phyloP scores from a whole-genome alignment of 768 basidiomycete genomes.

The Boletus sensibilis region DNA sequence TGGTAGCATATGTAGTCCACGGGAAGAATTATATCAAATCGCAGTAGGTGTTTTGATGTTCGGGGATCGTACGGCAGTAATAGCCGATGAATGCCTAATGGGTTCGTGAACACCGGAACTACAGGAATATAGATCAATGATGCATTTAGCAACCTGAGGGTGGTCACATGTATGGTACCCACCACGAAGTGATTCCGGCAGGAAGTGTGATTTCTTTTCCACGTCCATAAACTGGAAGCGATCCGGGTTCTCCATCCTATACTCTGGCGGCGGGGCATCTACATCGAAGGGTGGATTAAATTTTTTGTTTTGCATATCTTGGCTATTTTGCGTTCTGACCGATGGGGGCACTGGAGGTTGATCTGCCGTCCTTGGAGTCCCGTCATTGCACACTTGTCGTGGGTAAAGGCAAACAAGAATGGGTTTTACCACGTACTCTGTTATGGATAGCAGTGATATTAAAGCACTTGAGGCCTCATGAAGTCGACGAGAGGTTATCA shows the following conservation, averaged over 20 bases:
- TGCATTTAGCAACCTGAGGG: background rate
- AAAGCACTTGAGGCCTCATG: background rate
- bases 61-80: constrained; percentile 39
- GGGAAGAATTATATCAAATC: constrained; percentile 47
- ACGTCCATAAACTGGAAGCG: background rate
- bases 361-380: too few species aligned
- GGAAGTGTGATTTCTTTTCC: too few species aligned
- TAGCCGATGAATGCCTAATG: constrained; percentile 42
- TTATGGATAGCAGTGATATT: background rate
- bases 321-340: too few species aligned
- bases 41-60: constrained; percentile 29
- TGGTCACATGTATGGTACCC: too few species aligned
- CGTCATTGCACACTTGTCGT: background rate
- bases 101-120: background rate
- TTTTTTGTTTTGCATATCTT: background rate
- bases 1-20: constrained; percentile 33
- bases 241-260: background rate
- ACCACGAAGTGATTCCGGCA: too few species aligned
- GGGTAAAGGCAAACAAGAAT: background rate
- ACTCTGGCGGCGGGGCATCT: background rate
- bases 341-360: background rate
- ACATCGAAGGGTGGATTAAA: background rate
- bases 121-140: background rate
- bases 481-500: background rate
- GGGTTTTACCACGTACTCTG: background rate